Conservation (phyloP, 1,284 basidiomycete genomes). For the Ustilago shanxiensis region DNA sequence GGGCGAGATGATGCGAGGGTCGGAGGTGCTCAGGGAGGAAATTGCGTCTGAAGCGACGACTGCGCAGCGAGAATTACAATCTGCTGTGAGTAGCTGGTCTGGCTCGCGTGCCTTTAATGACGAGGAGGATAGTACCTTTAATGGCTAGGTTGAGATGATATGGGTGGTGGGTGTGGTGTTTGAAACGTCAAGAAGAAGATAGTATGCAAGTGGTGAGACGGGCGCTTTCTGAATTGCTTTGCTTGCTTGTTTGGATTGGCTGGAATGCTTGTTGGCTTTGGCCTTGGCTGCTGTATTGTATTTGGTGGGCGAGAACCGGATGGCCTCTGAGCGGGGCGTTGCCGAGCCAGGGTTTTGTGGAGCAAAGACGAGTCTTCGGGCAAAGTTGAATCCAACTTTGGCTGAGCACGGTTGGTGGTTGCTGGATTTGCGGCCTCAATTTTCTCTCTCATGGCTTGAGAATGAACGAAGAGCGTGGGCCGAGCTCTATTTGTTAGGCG, state of each 20-base stretch:
- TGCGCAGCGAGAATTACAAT: no score
- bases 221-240: not conserved
- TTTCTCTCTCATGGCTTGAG: not conserved
- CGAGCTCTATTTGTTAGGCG: constrained; percentile 15
- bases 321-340: constrained; percentile 6
- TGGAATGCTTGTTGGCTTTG: no score
- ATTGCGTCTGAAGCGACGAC: no score
- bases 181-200: not conserved
- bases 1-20: no score
- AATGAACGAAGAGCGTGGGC: constrained; percentile 32
- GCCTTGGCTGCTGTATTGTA: no score
- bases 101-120: no score
- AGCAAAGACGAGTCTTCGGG: not conserved
- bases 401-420: not conserved
- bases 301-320: not conserved
- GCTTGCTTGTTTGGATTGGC: not conserved
- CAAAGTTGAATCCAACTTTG: not conserved
- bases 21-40: no score
- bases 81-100: no score
- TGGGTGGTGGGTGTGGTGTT: not conserved
- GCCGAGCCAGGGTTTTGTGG: constrained; percentile 6
- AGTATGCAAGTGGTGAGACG: not conserved
- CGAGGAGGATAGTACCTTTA: no score
- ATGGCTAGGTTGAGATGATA: not conserved
- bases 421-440: not conserved